These are phyloP conservation scores for Puya raimondii DNA, from an alignment of 176 grass and related monocot genomes.

Conservation along the genomic window DNA sequence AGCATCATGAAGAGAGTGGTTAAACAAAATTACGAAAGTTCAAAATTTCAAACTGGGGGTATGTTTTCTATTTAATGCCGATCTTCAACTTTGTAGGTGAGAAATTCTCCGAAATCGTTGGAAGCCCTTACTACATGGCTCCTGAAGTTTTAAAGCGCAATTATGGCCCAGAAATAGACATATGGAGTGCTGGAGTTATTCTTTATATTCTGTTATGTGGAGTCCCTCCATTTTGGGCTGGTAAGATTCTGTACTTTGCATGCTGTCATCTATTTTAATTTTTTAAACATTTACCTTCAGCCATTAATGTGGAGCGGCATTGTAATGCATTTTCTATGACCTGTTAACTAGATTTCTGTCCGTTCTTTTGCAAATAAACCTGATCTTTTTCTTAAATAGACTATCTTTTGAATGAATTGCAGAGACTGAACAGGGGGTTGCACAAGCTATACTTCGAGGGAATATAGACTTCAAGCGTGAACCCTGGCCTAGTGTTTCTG, in stretches of 20 bases:
- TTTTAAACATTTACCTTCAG: too few relatives aligned
- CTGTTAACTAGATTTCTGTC: too few relatives aligned
- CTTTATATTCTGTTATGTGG: slow-evolving; percentile 95
- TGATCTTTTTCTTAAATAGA: too few relatives aligned
- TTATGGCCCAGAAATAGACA: slow-evolving; percentile 97
- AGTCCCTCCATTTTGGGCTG: slow-evolving; percentile 99
- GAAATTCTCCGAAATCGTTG: slow-evolving; percentile 97
- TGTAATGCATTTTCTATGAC: too few relatives aligned
- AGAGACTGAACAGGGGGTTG: slow-evolving; percentile 99
- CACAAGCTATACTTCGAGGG: slow-evolving; percentile 93
- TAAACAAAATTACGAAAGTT: not conserved
- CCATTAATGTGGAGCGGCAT: too few relatives aligned
- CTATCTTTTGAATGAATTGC: slow-evolving; percentile 27
- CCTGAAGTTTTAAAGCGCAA: slow-evolving; percentile 96
- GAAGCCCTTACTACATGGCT: slow-evolving; percentile 99
- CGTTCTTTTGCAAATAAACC: too few relatives aligned
- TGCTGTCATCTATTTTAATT: not conserved
- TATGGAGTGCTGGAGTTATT: slow-evolving; percentile 98
- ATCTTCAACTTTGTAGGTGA: slow-evolving; percentile 50
- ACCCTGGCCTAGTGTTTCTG: slow-evolving; percentile 95
- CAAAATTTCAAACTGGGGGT: not conserved
- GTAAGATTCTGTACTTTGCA: slow-evolving; percentile 27
- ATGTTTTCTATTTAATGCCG: slow-evolving; percentile 14
- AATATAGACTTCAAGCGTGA: slow-evolving; percentile 96
- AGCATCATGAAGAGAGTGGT: not conserved